Evolutionary conservation across 1,284 basidiomycete species (phyloP).

Genomic region (Kalmanozyma brasiliensis): DNA sequence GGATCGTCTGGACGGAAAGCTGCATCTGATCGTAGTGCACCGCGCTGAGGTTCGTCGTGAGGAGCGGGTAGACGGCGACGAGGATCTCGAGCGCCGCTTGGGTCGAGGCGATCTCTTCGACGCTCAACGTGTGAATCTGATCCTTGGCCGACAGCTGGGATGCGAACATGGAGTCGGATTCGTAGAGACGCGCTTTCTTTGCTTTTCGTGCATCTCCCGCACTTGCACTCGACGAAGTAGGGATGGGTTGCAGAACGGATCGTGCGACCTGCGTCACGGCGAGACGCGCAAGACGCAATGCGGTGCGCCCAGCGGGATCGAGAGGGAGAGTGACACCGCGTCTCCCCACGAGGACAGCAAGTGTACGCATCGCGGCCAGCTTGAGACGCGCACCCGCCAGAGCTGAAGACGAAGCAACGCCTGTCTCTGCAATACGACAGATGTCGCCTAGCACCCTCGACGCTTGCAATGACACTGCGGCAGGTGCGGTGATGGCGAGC

Average conservation of each 20-base stretch:
- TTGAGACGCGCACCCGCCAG: constrained; percentile 15
- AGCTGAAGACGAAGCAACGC: neutral
- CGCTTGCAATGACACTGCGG: constrained; percentile 27
- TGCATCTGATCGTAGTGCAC: constrained; percentile 45
- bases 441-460: constrained; percentile 29
- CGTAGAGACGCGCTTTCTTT: constrained; percentile 52
- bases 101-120: constrained; percentile 27
- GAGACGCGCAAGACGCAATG: constrained; percentile 48
- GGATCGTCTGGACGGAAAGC: constrained; percentile 21
- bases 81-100: constrained; percentile 33
- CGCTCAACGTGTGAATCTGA: constrained; percentile 23
- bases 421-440: constrained; percentile 37
- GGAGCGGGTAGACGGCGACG: constrained; percentile 30
- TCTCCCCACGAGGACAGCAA: constrained; percentile 29
- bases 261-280: constrained; percentile 21
- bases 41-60: constrained; percentile 31
- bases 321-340: constrained; percentile 34
- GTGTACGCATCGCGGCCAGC: constrained; percentile 36
- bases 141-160: constrained; percentile 31
- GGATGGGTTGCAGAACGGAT: constrained; percentile 18
- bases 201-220: constrained; percentile 19
- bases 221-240: neutral
- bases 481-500: constrained; percentile 24
- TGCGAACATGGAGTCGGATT: constrained; percentile 50
- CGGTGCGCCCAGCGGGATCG: constrained; percentile 43